Base-by-base conservation (phyloP, 2,329 filamentous ascomycete genomes). In the Colletotrichum melonis region DNA sequence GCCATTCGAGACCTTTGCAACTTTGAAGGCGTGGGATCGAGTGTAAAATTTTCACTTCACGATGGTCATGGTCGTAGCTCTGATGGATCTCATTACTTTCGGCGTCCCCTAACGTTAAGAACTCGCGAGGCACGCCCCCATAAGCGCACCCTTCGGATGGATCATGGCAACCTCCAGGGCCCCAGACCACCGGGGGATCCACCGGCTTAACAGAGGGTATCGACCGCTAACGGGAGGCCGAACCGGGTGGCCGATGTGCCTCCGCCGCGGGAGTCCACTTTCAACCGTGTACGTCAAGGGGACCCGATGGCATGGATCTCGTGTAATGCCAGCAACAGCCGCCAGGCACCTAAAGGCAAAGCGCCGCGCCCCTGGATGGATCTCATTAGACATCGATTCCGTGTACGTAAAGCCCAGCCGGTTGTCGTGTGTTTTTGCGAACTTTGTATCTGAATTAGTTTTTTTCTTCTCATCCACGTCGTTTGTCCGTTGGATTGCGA, bases 351-450 rank as follows among this genome's bases (percentile, higher is more conserved):
- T 73, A 74, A 69, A 52, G 74, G 72, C 69, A 74, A 74, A 64
- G 74, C 74, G 72, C 60, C 59, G 68, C 69, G 68, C 67, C 67
- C 55, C 52, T 67, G 52, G 68, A 75, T 75, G 74, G 74, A 75
- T 75, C 72, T 63, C 58, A 75, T 75, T 75, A 75, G 72, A 74
- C 72, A 75, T 67, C 56, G 30, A 60, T 67, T 63, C 69, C 74
- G 73, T 75, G 73, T 75, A 75, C 63, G 74, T 75, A 65, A 74
- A 68, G 68, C 72, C 55, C 67, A 74, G 65, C 74, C 72, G 74
- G 72, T 58, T 65, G 67, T 70, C 67, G 46, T 69, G 70, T 69
- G 67, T 57, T 70, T 22, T 49, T 60, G 42, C 49, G 65, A 59
- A 56, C 46, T 65, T 57, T 73, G 60, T 67, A 73, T 42, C 55